Percentiles rank a stretch among this genome's conserved stretches.
These are phyloP conservation scores for Malassezia slooffiae DNA, from an alignment of 1,284 basidiomycete genomes.

Conservation along the genomic window DNA sequence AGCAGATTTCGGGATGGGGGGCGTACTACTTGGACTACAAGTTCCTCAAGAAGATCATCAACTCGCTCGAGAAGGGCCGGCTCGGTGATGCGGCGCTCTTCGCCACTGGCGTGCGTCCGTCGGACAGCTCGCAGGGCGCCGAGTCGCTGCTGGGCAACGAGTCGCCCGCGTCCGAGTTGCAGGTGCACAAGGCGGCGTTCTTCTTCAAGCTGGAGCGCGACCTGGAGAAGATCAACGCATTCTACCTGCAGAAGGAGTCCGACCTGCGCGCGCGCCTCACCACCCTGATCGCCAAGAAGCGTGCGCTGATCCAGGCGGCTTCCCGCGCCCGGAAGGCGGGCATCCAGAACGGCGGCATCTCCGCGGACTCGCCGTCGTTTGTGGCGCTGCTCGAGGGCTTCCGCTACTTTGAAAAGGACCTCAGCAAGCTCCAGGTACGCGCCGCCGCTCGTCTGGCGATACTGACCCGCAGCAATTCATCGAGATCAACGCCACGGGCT, in stretches of 20 bases:
- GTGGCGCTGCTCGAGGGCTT: slow-evolving; percentile 83
- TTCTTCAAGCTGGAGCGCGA: slow-evolving; percentile 98
- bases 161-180: slow-evolving; percentile 38
- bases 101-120: slow-evolving; percentile 67
- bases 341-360: slow-evolving; percentile 28
- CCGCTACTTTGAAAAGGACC: slow-evolving; percentile 80
- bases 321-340: slow-evolving; percentile 22
- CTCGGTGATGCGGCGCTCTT: slow-evolving; percentile 79
- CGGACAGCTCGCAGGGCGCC: slow-evolving; percentile 9
- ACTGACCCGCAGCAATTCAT: slow-evolving; percentile 66
- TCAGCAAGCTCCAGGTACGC: slow-evolving; percentile 63
- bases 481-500: slow-evolving; percentile 94
- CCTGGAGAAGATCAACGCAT: slow-evolving; percentile 99
- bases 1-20: slow-evolving; percentile 96
- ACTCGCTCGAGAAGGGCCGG: slow-evolving; percentile 82
- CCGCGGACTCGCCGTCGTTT: slow-evolving; percentile 38
- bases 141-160: slow-evolving; percentile 23
- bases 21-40: slow-evolving; percentile 97
- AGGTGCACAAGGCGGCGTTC: slow-evolving; percentile 87
- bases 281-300: slow-evolving; percentile 88
- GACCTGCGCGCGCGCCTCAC: slow-evolving; percentile 79
- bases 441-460: not conserved
- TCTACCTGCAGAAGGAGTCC: slow-evolving; percentile 95
- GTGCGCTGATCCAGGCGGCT: slow-evolving; percentile 53
- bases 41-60: slow-evolving; percentile 95